phyloP scores from a whole-genome alignment of 2,329 filamentous ascomycete genomes.

The Paraphoma sp. region DNA sequence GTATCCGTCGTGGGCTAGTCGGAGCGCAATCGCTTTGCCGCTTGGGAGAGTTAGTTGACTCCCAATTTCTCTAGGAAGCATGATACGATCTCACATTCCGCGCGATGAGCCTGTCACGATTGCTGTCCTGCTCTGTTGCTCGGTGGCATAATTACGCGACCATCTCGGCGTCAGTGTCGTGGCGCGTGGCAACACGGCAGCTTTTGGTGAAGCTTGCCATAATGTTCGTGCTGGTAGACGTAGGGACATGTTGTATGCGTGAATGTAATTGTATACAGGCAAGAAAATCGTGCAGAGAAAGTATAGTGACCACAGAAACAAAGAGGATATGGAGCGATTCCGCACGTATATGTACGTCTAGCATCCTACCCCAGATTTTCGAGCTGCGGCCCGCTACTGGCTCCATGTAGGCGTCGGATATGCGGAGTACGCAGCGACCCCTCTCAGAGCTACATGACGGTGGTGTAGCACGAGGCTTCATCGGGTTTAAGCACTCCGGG shows the following conservation, averaged over 20 bases:
- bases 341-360: slow-evolving; percentile 11
- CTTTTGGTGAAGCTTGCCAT: slow-evolving; percentile 25
- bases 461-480: slow-evolving; percentile 6
- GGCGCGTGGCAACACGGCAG: slow-evolving; percentile 15
- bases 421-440: slow-evolving; percentile 35
- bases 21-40: slow-evolving; percentile 67
- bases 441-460: slow-evolving; percentile 23
- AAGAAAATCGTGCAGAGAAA: background rate
- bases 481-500: slow-evolving; percentile 19
- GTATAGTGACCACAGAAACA: background rate
- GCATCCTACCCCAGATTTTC: background rate
- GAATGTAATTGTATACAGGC: background rate
- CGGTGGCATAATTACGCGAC: slow-evolving; percentile 33
- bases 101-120: slow-evolving; percentile 49
- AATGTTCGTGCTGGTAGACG: slow-evolving; percentile 25
- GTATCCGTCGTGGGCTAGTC: slow-evolving; percentile 70
- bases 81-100: slow-evolving; percentile 39
- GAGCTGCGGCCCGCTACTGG: background rate
- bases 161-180: slow-evolving; percentile 20
- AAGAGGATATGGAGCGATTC: slow-evolving; percentile 2
- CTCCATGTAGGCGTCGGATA: slow-evolving; percentile 19
- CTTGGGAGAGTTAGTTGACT: slow-evolving; percentile 43
- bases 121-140: slow-evolving; percentile 35
- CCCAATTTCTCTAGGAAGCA: background rate
- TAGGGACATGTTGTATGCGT: slow-evolving; percentile 25